Base-by-base conservation (phyloP, 192 early-diverging fungal species). In the Umbelopsis sp. region DNA sequence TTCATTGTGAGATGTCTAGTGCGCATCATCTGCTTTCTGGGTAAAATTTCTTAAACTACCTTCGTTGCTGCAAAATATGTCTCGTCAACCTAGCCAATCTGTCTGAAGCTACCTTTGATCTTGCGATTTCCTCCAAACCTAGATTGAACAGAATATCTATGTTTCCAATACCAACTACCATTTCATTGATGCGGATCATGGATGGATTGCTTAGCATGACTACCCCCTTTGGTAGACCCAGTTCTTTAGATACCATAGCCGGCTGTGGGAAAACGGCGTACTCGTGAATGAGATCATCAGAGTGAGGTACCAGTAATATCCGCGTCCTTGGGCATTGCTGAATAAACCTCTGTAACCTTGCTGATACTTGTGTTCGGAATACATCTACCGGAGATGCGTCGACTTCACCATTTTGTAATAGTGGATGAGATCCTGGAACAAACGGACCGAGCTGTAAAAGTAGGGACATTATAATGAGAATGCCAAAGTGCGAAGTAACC, bases 181-280 rank as follows among this genome's bases (percentile, higher is more conserved):
- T 81, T 69, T 95, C 96, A 77, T 99, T 97, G 73, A 98, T 82
- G 0, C 78, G 77, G 44, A 98, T 87, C 71, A 92, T 91, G 4
- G 88, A 87, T 11, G 97, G 97, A 77, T 99, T 99, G 52, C 70
- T 73, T 24, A 69, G 29, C 20, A 52, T 25, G 0, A 49, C 69
- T 8, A 74, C 45, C 12, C 36, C 53, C 25, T n/a, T 36, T 8
- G 36, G 74, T 31, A 81, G 70, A 12, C 68, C 72, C 9, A 78
- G 49, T 43, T 68, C 71, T 52, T 78, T 68, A 11, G 83, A 49
- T 20, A 70, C 74, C 51, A 96, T 79, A 17, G 90, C 79, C 16
- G 97, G 97, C 72, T 99, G 97, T 8, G 97, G 97, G 67, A 95
- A 92, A 14, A 88, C 88, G 6, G 85, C 77, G 71, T 88, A 94